phyloP scores from a whole-genome alignment of 768 basidiomycete genomes.

The Tephrocybe sp. region DNA sequence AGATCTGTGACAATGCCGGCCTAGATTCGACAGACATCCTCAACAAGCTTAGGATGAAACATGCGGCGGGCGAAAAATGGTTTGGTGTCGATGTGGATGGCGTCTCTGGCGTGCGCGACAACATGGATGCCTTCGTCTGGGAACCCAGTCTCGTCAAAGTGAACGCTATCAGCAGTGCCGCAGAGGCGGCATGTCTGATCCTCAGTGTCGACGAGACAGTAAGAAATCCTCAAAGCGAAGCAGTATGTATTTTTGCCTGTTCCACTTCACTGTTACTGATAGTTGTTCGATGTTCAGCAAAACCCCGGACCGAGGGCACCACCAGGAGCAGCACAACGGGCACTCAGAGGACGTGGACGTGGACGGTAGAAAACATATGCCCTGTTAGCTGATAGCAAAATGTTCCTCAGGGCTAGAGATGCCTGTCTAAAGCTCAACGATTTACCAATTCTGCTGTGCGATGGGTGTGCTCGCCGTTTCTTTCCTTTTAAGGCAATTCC shows the following conservation, averaged over 20 bases:
- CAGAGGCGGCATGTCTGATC: conserved; percentile 95
- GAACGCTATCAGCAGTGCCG: conserved; percentile 93
- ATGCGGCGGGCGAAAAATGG: conserved; percentile 88
- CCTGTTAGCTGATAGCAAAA: conserved; percentile 1
- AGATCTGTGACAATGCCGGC: conserved; percentile 98
- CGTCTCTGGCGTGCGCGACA: conserved; percentile 85
- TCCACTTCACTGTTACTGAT: conserved; percentile 1
- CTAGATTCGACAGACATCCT: conserved; percentile 96
- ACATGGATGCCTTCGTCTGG: conserved; percentile 98
- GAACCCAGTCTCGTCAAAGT: conserved; percentile 94
- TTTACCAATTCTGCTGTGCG: not conserved
- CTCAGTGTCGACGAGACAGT: conserved; percentile 98
- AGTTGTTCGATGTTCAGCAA: conserved; percentile 43
- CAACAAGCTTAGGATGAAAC: conserved; percentile 96
- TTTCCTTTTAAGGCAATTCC: conserved; percentile 17
- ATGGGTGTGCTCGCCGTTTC: not conserved
- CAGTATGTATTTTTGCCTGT: conserved; percentile 50
- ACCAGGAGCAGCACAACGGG: conserved; percentile 87
- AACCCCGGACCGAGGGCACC: conserved; percentile 87
- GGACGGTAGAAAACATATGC: conserved; percentile 53
- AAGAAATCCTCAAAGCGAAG: conserved; percentile 91
- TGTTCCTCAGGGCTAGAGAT: not conserved
- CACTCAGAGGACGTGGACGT: conserved; percentile 83
- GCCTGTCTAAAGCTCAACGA: not conserved
- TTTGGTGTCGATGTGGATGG: conserved; percentile 95